Evolutionary conservation across 140 eudicot genomes (phyloP).

Genomic region (Stevia rebaudiana): DNA sequence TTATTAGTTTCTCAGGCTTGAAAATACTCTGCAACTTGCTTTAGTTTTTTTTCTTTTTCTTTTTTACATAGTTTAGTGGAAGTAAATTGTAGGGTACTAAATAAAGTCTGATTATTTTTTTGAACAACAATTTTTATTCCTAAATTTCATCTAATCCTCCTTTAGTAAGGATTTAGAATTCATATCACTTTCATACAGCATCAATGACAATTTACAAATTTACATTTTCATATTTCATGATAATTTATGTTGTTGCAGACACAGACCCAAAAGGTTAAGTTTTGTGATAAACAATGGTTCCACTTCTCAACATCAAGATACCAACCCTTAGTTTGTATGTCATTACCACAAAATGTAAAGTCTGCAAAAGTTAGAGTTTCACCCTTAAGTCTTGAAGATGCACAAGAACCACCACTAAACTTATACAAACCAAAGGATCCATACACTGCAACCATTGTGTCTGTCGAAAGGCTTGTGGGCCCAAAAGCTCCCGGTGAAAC

Average conservation of each 20-base stretch:
- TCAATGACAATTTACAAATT: too few species aligned
- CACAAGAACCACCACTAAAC: slow-evolving; percentile 74
- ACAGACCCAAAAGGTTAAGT: slow-evolving; percentile 42
- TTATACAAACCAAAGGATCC: slow-evolving; percentile 82
- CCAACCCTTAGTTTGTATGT: slow-evolving; percentile 50
- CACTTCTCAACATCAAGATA: slow-evolving; percentile 26
- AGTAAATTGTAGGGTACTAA: too few species aligned
- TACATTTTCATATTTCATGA: background rate
- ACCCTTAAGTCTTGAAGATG: slow-evolving; percentile 72
- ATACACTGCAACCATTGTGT: slow-evolving; percentile 79
- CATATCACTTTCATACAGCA: background rate
- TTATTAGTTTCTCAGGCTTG: too few species aligned
- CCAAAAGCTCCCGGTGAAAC: slow-evolving; percentile 96
- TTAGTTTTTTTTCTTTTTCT: too few species aligned
- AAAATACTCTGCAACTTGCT: too few species aligned
- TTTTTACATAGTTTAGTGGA: too few species aligned
- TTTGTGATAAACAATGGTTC: slow-evolving; percentile 43
- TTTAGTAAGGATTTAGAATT: too few species aligned
- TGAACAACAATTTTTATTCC: too few species aligned
- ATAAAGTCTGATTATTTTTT: too few species aligned
- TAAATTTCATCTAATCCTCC: too few species aligned
- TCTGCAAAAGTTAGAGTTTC: slow-evolving; percentile 58
- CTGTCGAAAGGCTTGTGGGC: slow-evolving; percentile 88
- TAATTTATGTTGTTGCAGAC: slow-evolving; percentile 38
- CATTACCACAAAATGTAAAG: slow-evolving; percentile 67